Conservation (phyloP, 148 eudicot species). For the Spergularia marina region DNA sequence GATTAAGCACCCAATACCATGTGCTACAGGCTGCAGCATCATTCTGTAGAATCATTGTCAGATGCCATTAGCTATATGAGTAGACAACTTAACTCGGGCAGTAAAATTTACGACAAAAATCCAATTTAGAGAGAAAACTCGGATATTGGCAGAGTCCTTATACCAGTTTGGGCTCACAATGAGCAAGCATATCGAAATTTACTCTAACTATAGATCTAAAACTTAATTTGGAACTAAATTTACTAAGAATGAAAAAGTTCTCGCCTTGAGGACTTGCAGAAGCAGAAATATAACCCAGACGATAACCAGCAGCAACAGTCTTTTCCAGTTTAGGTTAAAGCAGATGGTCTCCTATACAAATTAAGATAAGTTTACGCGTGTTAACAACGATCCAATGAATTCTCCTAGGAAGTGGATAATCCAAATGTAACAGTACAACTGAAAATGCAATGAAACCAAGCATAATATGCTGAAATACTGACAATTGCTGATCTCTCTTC, state of each 20-base stretch:
- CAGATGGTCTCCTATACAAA: slow-evolving; percentile 53
- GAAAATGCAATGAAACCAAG: neutral
- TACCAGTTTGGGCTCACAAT: neutral
- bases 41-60: slow-evolving; percentile 47
- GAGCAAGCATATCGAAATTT: neutral
- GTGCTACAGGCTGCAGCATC: slow-evolving; percentile 48
- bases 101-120: neutral
- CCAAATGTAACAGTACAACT: neutral
- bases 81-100: too few species aligned
- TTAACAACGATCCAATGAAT: neutral
- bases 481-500: slow-evolving; percentile 74
- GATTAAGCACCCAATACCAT: slow-evolving; percentile 74
- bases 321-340: slow-evolving; percentile 63
- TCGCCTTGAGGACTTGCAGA: slow-evolving; percentile 85
- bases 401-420: neutral
- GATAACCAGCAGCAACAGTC: slow-evolving; percentile 45
- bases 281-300: slow-evolving; percentile 72
- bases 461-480: slow-evolving; percentile 25
- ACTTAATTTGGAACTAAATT: neutral
- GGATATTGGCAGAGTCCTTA: neutral
- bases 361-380: neutral
- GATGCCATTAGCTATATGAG: slow-evolving; percentile 1
- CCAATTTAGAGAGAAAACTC: neutral
- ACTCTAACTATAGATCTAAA: neutral
- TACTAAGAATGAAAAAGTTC: slow-evolving; percentile 15